These are phyloP conservation scores for Aphanomyces stellatus DNA, from an alignment of 352 stramenopile species.

Conservation along the genomic window DNA sequence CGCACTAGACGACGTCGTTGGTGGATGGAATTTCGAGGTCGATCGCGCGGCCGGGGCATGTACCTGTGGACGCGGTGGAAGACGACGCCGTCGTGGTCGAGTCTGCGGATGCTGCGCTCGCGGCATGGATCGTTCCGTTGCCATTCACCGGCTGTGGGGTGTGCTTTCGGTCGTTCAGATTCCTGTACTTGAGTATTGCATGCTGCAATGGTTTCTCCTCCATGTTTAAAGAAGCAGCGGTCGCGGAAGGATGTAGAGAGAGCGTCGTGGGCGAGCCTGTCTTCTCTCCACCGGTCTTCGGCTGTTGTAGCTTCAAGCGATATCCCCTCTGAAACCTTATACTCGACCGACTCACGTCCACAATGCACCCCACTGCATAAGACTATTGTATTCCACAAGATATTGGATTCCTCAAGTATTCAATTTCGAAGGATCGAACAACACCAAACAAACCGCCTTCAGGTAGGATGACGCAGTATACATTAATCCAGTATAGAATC, in stretches of 20 bases:
- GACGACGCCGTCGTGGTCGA: neutral
- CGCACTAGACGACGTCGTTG: neutral
- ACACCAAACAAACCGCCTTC: neutral
- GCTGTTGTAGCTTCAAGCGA: slow-evolving; percentile 9
- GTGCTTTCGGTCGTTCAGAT: slow-evolving; percentile 17
- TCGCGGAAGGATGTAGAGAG: neutral
- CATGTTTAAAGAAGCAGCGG: slow-evolving; percentile 5
- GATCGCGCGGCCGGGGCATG: neutral
- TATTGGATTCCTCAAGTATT: neutral
- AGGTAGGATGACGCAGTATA: neutral
- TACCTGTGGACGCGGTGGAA: neutral
- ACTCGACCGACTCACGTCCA: neutral
- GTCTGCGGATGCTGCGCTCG: neutral
- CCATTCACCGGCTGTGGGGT: neutral
- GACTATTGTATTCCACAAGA: neutral
- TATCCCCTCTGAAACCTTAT: slow-evolving; percentile 12
- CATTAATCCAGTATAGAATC: too few relatives aligned
- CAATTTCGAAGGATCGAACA: neutral
- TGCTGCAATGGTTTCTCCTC: slow-evolving; percentile 19
- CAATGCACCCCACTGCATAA: neutral
- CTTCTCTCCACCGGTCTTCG: slow-evolving; percentile 12
- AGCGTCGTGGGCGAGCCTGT: neutral
- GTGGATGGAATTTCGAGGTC: neutral
- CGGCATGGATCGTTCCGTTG: too few relatives aligned
- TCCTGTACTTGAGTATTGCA: slow-evolving; percentile 20